These are phyloP conservation scores for Zygosaccharomyces rouxii DNA, from an alignment of 805 yeast genomes.

Conservation along the genomic window DNA sequence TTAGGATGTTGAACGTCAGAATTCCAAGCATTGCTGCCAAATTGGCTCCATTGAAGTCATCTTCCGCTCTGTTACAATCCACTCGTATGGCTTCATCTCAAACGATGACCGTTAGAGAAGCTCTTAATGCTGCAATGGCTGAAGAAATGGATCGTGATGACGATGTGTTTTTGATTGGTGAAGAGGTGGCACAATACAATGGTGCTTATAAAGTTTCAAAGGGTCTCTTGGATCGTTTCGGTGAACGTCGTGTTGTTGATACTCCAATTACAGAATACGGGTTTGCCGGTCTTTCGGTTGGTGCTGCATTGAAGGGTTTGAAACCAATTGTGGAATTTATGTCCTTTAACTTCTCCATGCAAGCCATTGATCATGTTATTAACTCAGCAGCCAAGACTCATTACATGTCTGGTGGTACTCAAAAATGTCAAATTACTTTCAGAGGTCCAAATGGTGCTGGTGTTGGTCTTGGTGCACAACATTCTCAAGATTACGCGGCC, in stretches of 20 bases:
- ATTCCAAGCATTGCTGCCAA: slow-evolving; percentile 15
- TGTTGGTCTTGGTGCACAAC: slow-evolving; percentile 99
- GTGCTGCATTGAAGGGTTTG: slow-evolving; percentile 94
- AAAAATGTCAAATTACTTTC: slow-evolving; percentile 94
- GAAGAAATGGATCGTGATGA: slow-evolving; percentile 97
- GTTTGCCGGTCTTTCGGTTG: slow-evolving; percentile 90
- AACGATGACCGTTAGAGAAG: slow-evolving; percentile 92
- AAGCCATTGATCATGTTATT: slow-evolving; percentile 95
- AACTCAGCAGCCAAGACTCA: slow-evolving; percentile 98
- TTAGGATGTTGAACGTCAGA: slow-evolving; percentile 12
- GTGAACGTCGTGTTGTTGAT: slow-evolving; percentile 88
- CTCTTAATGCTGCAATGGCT: slow-evolving; percentile 88
- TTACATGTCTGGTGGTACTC: slow-evolving; percentile 99
- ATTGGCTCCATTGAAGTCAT: slow-evolving; percentile 12
- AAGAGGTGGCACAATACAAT: slow-evolving; percentile 98
- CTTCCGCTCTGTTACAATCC: slow-evolving; percentile 4
- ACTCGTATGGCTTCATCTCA: slow-evolving; percentile 41
- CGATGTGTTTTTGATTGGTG: slow-evolving; percentile 93
- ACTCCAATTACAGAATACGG: slow-evolving; percentile 99
- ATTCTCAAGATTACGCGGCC: slow-evolving; percentile 94
- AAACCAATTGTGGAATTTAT: slow-evolving; percentile 97
- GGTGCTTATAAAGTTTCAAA: slow-evolving; percentile 98
- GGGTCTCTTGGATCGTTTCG: slow-evolving; percentile 91
- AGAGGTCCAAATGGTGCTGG: slow-evolving; percentile 99
- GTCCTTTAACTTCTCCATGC: slow-evolving; percentile 99